phyloP scores from a whole-genome alignment of 192 early-diverging fungal genomes.

The Linnemannia hyalina region DNA sequence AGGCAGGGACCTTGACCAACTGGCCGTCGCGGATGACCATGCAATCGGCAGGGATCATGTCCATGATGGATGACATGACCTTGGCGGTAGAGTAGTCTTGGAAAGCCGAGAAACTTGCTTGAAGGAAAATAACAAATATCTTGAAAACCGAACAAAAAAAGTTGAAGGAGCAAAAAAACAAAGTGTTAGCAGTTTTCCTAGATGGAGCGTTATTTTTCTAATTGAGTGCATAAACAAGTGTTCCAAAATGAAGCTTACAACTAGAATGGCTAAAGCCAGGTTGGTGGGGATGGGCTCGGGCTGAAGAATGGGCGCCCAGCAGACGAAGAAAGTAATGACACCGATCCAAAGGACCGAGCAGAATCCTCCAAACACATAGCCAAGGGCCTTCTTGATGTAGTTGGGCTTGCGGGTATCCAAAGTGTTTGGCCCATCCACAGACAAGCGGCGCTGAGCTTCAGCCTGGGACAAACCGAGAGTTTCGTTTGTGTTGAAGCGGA shows the following conservation, averaged over 20 bases:
- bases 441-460: slow-evolving; percentile 30
- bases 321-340: slow-evolving; percentile 70
- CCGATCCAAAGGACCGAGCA: slow-evolving; percentile 74
- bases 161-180: not conserved
- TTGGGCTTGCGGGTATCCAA: slow-evolving; percentile 48
- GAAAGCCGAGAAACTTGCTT: slow-evolving; percentile 74
- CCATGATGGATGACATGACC: slow-evolving; percentile 78
- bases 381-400: slow-evolving; percentile 48
- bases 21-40: slow-evolving; percentile 77
- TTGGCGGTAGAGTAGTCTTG: slow-evolving; percentile 74
- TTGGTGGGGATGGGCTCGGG: slow-evolving; percentile 60
- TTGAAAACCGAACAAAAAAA: not conserved
- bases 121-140: slow-evolving; percentile 72
- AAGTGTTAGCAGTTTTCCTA: not conserved
- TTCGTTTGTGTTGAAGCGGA: slow-evolving; percentile 41
- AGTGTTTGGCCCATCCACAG: slow-evolving; percentile 50
- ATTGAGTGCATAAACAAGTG: not conserved
- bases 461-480: slow-evolving; percentile 33
- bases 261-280: slow-evolving; percentile 68
- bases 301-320: slow-evolving; percentile 67
- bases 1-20: slow-evolving; percentile 56
- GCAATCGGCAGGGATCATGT: slow-evolving; percentile 72
- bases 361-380: slow-evolving; percentile 75
- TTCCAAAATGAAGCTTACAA: slow-evolving; percentile 13
- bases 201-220: not conserved